Conservation (phyloP, 2,329 filamentous ascomycete species). For the Simplicillium sp. region DNA sequence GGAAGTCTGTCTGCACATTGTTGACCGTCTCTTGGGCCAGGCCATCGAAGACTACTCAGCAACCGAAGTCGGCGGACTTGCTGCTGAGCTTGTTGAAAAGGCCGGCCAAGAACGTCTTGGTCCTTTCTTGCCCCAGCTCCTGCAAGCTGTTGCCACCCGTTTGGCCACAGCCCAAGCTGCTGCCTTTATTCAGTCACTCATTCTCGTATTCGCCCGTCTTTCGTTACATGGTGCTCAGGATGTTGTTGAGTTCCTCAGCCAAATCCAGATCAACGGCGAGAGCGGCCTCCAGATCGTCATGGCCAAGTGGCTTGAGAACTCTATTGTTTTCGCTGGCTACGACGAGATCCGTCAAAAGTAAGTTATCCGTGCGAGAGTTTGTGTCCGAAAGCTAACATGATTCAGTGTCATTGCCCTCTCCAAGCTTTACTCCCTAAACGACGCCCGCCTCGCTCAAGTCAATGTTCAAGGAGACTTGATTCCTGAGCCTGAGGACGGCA, state of each 20-base stretch:
- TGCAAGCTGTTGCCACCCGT: slow-evolving; percentile 79
- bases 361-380: slow-evolving; percentile 19
- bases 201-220: slow-evolving; percentile 86
- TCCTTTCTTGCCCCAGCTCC: slow-evolving; percentile 77
- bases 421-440: slow-evolving; percentile 81
- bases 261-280: slow-evolving; percentile 69
- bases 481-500: slow-evolving; percentile 55
- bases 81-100: slow-evolving; percentile 90
- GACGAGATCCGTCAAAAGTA: slow-evolving; percentile 96
- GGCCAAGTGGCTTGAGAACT: slow-evolving; percentile 95
- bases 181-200: slow-evolving; percentile 89
- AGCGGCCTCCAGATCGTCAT: slow-evolving; percentile 85
- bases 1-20: slow-evolving; percentile 82
- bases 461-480: slow-evolving; percentile 89
- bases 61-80: slow-evolving; percentile 90
- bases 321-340: slow-evolving; percentile 93
- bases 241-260: slow-evolving; percentile 83
- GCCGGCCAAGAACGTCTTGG: slow-evolving; percentile 86
- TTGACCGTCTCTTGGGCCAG: slow-evolving; percentile 79
- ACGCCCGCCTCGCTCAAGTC: slow-evolving; percentile 67
- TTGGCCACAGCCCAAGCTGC: slow-evolving; percentile 75
- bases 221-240: slow-evolving; percentile 78
- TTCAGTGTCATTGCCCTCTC: slow-evolving; percentile 79
- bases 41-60: slow-evolving; percentile 86
- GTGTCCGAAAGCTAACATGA: neutral